Evolutionary conservation across 2,329 filamentous ascomycete genomes (phyloP).

Genomic region (Colletotrichum shisoi): DNA sequence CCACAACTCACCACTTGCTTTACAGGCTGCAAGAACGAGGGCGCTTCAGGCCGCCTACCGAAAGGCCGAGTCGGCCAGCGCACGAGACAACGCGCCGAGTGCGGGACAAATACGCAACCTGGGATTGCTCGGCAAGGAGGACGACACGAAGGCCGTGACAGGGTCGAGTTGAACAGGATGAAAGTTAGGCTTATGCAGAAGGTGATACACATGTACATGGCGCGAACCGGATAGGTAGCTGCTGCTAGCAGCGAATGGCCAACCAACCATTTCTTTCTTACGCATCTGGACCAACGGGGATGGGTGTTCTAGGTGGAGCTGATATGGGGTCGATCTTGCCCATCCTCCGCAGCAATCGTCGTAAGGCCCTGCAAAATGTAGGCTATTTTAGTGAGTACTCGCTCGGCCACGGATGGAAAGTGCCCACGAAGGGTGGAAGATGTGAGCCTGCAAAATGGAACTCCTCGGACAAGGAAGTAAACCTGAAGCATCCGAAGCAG

Average conservation of each 20-base stretch:
- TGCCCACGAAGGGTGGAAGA: not conserved
- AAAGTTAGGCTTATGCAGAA: constrained; percentile 41
- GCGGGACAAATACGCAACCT: constrained; percentile 88
- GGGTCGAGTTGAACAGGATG: constrained; percentile 44
- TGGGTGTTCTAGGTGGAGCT: not conserved
- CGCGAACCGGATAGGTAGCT: constrained; percentile 20
- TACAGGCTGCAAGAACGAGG: constrained; percentile 77
- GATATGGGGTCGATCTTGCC: too few relatives aligned
- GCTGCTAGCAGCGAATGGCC: constrained; percentile 28
- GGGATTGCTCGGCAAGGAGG: constrained; percentile 82
- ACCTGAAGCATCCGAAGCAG: too few relatives aligned
- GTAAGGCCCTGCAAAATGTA: not conserved
- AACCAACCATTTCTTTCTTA: constrained; percentile 27
- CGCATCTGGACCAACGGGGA: not conserved
- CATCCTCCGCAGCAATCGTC: not conserved
- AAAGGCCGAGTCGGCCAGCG: constrained; percentile 76
- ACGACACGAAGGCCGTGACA: constrained; percentile 73
- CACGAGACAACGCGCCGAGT: constrained; percentile 81
- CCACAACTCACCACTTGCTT: constrained; percentile 24
- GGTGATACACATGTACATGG: constrained; percentile 27
- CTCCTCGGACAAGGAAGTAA: too few relatives aligned
- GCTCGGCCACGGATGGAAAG: not conserved
- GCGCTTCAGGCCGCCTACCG: constrained; percentile 85
- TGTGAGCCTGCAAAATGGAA: not conserved
- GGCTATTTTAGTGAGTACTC: not conserved